These are phyloP conservation scores for Alloascoidea africana DNA, from an alignment of 805 yeast genomes.

Conservation along the genomic window DNA sequence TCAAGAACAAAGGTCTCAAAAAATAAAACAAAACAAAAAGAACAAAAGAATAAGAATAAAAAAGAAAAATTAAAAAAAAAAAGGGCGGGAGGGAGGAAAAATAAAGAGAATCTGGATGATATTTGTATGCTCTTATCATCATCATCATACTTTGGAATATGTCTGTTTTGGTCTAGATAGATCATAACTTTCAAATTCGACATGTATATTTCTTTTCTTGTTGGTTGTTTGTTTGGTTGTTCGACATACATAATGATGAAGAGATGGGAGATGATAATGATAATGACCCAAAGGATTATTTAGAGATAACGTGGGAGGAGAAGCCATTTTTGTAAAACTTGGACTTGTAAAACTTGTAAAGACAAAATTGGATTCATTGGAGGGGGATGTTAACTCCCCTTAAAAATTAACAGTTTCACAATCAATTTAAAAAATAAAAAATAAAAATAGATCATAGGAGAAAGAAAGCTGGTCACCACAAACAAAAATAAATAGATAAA, in stretches of 20 bases:
- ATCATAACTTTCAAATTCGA: background rate
- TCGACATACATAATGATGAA: no score
- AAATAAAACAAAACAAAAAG: background rate
- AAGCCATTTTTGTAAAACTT: background rate
- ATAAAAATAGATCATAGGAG: background rate
- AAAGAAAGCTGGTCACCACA: background rate
- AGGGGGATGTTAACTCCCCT: no score
- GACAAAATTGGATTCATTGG: background rate
- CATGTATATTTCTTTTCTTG: background rate
- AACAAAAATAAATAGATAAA: background rate
- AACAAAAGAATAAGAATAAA: background rate
- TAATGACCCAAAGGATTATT: no score
- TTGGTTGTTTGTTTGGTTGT: no score
- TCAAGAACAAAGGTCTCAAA: background rate
- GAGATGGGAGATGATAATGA: no score
- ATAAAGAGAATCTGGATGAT: background rate
- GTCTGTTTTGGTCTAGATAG: background rate
- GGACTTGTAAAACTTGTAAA: background rate
- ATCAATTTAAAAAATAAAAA: background rate
- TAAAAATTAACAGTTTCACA: background rate
- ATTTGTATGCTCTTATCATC: background rate
- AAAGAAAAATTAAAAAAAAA: background rate
- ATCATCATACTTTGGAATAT: background rate
- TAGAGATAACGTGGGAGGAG: no score
- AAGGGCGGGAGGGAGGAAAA: no score